phyloP scores from a whole-genome alignment of 371 early-diverging fungal species.

The Mortierella sp. region DNA sequence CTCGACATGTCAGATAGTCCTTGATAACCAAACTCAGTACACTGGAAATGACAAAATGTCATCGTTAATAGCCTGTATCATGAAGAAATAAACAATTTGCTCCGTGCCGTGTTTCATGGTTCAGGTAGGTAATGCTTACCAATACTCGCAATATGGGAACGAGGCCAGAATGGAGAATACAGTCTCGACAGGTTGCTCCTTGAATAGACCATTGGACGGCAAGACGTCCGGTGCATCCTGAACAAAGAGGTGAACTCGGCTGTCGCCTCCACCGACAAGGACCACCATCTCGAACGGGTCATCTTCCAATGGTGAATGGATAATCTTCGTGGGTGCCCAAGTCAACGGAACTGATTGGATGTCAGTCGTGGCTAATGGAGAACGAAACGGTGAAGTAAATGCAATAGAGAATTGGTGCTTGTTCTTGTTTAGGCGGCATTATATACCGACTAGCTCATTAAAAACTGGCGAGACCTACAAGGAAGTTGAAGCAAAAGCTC shows the following conservation, averaged over 20 bases:
- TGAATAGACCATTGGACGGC: constrained; percentile 1
- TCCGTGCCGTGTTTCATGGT: not conserved
- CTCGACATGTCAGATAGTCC: constrained; percentile 61
- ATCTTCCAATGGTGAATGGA: constrained; percentile 37
- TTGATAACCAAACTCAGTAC: constrained; percentile 67
- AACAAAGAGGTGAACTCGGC: constrained; percentile 45
- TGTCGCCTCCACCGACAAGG: constrained; percentile 51
- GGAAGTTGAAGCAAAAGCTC: constrained; percentile 41
- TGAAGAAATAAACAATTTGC: not conserved
- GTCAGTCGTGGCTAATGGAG: constrained; percentile 29
- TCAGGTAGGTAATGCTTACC: constrained; percentile 18
- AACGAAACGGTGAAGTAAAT: not conserved
- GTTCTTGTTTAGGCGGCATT: not conserved
- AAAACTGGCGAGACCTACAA: constrained; percentile 4
- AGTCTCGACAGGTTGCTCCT: constrained; percentile 31
- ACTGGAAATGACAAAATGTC: constrained; percentile 36
- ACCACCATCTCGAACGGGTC: constrained; percentile 54
- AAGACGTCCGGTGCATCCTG: constrained; percentile 12
- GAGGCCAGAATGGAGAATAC: constrained; percentile 38
- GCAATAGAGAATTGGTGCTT: not conserved
- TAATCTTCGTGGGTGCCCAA: constrained; percentile 57
- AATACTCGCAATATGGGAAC: constrained; percentile 50
- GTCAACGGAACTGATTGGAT: constrained; percentile 35
- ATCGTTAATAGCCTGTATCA: not conserved
- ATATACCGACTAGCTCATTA: not conserved